A percentile compares a stretch with the other conserved stretches of the same genome.
phyloP scores from a whole-genome alignment of 208 protist species.

The Crithidia bombi region DNA sequence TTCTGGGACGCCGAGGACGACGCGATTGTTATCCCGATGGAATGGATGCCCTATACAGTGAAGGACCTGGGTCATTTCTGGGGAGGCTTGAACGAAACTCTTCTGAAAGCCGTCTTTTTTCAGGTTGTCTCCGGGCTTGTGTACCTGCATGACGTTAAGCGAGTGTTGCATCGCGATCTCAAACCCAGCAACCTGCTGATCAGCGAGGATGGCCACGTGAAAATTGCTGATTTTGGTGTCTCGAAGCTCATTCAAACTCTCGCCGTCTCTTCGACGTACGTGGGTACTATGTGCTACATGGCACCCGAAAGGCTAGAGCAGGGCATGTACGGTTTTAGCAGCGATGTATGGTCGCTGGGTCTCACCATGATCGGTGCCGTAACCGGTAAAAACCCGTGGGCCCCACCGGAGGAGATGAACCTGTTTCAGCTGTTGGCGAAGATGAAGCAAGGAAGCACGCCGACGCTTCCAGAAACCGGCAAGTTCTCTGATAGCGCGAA shows the following conservation, averaged over 20 bases:
- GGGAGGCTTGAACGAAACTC: slow-evolving; percentile 79
- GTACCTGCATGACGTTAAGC: slow-evolving; percentile 87
- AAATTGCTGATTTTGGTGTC: slow-evolving; percentile 95
- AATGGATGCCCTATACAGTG: slow-evolving; percentile 91
- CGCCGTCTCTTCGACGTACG: slow-evolving; percentile 89
- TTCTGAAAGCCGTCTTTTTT: slow-evolving; percentile 84
- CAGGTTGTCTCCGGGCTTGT: slow-evolving; percentile 86
- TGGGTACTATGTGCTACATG: slow-evolving; percentile 96
- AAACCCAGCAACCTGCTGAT: slow-evolving; percentile 98
- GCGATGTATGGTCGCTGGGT: slow-evolving; percentile 93
- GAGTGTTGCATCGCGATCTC: slow-evolving; percentile 95
- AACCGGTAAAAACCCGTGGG: slow-evolving; percentile 87
- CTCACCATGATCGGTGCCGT: slow-evolving; percentile 87
- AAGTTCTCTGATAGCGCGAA: slow-evolving; percentile 69
- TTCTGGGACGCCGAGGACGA: slow-evolving; percentile 87
- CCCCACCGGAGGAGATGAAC: slow-evolving; percentile 87
- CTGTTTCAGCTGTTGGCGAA: slow-evolving; percentile 85
- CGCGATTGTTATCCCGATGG: slow-evolving; percentile 90
- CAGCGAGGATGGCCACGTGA: slow-evolving; percentile 87
- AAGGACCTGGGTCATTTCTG: slow-evolving; percentile 84
- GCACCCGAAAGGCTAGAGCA: slow-evolving; percentile 92
- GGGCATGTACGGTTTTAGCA: slow-evolving; percentile 90
- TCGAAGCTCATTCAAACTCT: slow-evolving; percentile 90
- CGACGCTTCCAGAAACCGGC: slow-evolving; percentile 62
- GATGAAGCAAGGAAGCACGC: slow-evolving; percentile 78